Conservation (phyloP, 2,329 filamentous ascomycete genomes). For the Camptophora hylomeconis region DNA sequence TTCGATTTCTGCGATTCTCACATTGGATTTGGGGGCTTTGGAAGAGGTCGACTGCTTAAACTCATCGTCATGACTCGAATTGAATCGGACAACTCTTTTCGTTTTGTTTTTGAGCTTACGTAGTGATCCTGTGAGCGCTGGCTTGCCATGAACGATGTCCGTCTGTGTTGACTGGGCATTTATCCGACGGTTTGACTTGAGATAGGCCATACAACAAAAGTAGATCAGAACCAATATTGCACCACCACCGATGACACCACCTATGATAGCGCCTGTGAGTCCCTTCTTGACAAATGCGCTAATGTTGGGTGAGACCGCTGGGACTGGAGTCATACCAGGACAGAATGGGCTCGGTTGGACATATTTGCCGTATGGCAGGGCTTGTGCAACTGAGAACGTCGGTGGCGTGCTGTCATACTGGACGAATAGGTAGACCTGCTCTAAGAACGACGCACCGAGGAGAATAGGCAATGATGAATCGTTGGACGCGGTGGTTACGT, state of each 20-base stretch:
- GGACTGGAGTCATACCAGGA: constrained; percentile 22
- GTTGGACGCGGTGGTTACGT: too few relatives aligned
- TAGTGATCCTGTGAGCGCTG: too few relatives aligned
- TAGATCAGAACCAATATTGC: constrained; percentile 12
- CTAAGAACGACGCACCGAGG: constrained; percentile 28
- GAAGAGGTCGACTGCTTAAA: too few relatives aligned
- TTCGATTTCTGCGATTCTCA: too few relatives aligned
- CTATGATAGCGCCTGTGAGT: constrained; percentile 16
- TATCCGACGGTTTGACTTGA: too few relatives aligned
- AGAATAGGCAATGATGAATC: constrained; percentile 19
- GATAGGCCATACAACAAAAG: too few relatives aligned
- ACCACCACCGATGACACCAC: constrained; percentile 21
- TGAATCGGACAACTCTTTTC: too few relatives aligned
- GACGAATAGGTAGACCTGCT: constrained; percentile 31
- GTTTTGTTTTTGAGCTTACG: too few relatives aligned
- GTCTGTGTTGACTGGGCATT: too few relatives aligned
- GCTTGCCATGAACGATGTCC: too few relatives aligned
- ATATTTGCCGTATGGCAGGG: constrained; percentile 25
- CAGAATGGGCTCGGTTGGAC: constrained; percentile 30
- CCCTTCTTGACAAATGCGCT: constrained; percentile 11
- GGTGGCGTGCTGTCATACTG: constrained; percentile 25
- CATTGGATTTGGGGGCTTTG: too few relatives aligned
- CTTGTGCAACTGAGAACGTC: constrained; percentile 28
- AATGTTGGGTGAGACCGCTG: constrained; percentile 17
- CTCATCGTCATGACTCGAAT: too few relatives aligned